Evolutionary conservation across 1,284 basidiomycete genomes (phyloP).

Genomic region (Cryptococcus wingfieldii): DNA sequence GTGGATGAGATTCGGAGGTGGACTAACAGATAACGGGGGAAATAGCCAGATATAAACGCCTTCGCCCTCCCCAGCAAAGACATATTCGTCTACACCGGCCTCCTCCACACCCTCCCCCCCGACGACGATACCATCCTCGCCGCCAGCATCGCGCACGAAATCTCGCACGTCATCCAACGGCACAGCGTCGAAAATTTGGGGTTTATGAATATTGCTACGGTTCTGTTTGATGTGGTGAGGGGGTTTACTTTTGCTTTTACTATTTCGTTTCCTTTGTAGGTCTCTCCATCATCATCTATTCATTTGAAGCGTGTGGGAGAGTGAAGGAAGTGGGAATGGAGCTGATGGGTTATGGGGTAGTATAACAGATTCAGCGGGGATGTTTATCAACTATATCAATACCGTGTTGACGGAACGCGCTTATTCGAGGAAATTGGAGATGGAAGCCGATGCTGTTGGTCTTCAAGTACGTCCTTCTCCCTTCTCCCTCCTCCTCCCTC

Average conservation of each 20-base stretch:
- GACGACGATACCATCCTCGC: slow-evolving; percentile 52
- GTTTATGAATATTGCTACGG: slow-evolving; percentile 53
- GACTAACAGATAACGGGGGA: slow-evolving; percentile 1
- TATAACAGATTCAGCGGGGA: slow-evolving; percentile 51
- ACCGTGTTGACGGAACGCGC: slow-evolving; percentile 52
- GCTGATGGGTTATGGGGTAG: slow-evolving; percentile 21
- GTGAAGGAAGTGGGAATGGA: too few relatives aligned
- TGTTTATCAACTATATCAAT: slow-evolving; percentile 53
- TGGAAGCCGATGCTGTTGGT: slow-evolving; percentile 54
- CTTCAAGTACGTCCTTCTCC: slow-evolving; percentile 43
- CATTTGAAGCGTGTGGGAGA: neutral
- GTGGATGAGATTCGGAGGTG: neutral
- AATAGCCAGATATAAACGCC: slow-evolving; percentile 52
- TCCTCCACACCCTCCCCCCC: slow-evolving; percentile 49
- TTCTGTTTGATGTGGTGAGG: slow-evolving; percentile 53
- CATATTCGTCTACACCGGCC: slow-evolving; percentile 53
- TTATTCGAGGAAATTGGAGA: slow-evolving; percentile 54
- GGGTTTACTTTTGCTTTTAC: slow-evolving; percentile 54
- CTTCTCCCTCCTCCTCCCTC: neutral
- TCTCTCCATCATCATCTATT: neutral
- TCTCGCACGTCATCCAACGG: slow-evolving; percentile 52
- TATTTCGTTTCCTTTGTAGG: slow-evolving; percentile 52
- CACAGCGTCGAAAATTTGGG: slow-evolving; percentile 54
- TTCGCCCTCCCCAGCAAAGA: slow-evolving; percentile 54
- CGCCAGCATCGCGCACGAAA: slow-evolving; percentile 53